Conservation (phyloP, 371 early-diverging fungal genomes). For the Mortierella sp. region DNA sequence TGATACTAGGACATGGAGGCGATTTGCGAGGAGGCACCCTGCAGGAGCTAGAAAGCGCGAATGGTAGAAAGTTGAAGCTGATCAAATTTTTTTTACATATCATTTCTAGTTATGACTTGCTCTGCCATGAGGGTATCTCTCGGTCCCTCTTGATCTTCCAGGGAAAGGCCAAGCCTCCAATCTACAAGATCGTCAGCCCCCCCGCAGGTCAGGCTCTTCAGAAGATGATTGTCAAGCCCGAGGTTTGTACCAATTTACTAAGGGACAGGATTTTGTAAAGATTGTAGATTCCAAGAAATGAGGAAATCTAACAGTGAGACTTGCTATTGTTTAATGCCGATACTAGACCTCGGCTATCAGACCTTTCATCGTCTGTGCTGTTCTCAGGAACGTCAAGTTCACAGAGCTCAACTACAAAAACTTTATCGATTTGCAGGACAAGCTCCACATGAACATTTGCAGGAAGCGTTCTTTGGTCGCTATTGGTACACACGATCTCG, state of each 20-base stretch:
- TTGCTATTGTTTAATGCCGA: too few relatives aligned
- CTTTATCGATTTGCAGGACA: constrained; percentile 99
- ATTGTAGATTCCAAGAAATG: too few relatives aligned
- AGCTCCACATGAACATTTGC: constrained; percentile 98
- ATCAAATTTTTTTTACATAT: neutral
- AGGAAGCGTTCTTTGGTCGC: constrained; percentile 97
- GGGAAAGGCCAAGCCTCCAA: constrained; percentile 74
- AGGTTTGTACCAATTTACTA: constrained; percentile 59
- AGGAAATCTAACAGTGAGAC: too few relatives aligned
- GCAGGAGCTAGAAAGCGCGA: neutral
- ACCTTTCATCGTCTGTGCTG: constrained; percentile 93
- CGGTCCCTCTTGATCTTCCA: constrained; percentile 89
- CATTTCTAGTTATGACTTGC: constrained; percentile 87
- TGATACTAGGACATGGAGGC: neutral
- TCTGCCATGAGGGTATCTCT: constrained; percentile 95
- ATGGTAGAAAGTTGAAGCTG: neutral
- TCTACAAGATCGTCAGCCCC: constrained; percentile 72
- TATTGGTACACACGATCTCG: constrained; percentile 99
- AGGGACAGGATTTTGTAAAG: too few relatives aligned
- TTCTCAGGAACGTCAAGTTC: constrained; percentile 94
- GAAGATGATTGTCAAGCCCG: constrained; percentile 77
- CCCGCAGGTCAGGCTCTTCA: constrained; percentile 67
- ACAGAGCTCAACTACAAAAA: constrained; percentile 88
- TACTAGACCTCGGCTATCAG: constrained; percentile 81
- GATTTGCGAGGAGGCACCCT: too few relatives aligned